These are phyloP conservation scores for Colletotrichum lentis DNA, from an alignment of 2,329 filamentous ascomycete genomes.

Conservation along the genomic window DNA sequence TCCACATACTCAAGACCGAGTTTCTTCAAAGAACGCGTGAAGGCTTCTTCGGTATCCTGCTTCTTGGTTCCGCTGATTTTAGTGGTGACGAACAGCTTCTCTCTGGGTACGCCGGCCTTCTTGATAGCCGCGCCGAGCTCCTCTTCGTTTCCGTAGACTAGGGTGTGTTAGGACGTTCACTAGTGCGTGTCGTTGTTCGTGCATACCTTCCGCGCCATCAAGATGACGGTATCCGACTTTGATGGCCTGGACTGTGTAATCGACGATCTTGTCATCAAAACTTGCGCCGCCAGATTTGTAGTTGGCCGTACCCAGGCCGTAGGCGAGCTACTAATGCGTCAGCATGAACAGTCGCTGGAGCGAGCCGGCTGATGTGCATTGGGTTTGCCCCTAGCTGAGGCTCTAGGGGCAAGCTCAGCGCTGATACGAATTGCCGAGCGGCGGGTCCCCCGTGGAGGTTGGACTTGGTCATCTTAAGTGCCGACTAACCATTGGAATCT, in stretches of 20 bases:
- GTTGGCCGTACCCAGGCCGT: conserved; percentile 75
- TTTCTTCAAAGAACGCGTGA: conserved; percentile 68
- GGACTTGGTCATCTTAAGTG: not conserved
- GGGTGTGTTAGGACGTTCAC: conserved; percentile 24
- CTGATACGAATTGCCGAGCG: conserved; percentile 8
- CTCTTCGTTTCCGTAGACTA: conserved; percentile 70
- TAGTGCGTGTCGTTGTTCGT: not conserved
- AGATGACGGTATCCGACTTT: conserved; percentile 75
- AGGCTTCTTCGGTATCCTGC: conserved; percentile 57
- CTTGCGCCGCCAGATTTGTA: conserved; percentile 63
- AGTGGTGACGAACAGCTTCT: conserved; percentile 73
- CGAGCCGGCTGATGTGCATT: not conserved
- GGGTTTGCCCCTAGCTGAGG: not conserved
- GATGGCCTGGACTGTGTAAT: conserved; percentile 68
- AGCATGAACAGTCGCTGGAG: conserved; percentile 11
- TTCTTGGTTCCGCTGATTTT: conserved; percentile 58
- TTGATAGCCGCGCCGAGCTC: conserved; percentile 78
- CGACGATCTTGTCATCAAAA: conserved; percentile 63
- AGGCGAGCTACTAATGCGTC: conserved; percentile 63
- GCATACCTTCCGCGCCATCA: conserved; percentile 74
- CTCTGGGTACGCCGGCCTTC: conserved; percentile 68
- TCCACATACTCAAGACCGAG: conserved; percentile 77
- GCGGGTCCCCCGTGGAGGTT: not conserved
- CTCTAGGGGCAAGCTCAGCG: not conserved
- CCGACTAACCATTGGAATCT: conserved; percentile 71